Conservation (phyloP, 2,329 filamentous ascomycete species). For the Stromatinia cepivora region DNA sequence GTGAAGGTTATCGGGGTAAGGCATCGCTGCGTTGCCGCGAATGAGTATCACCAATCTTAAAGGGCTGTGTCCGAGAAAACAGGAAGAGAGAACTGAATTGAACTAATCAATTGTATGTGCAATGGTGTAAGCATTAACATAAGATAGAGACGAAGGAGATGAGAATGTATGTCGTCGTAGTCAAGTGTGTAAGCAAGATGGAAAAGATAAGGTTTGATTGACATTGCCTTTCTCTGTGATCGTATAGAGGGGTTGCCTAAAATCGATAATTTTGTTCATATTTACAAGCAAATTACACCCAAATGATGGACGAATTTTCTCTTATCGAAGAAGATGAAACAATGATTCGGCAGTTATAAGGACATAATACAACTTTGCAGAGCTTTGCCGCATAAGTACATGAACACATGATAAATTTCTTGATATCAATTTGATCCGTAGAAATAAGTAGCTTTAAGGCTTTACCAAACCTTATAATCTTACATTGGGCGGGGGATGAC, state of each 20-base stretch:
- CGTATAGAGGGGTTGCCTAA: neutral
- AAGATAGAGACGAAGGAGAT: neutral
- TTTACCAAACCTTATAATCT: no score
- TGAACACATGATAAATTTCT: neutral
- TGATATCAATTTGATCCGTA: neutral
- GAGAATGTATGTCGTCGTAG: neutral
- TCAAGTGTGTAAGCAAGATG: conserved; percentile 10
- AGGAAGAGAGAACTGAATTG: neutral
- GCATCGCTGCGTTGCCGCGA: neutral
- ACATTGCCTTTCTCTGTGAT: neutral
- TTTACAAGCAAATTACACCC: neutral
- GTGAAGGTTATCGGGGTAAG: conserved; percentile 34
- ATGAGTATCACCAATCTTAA: neutral
- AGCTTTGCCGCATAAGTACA: neutral
- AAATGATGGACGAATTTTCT: neutral
- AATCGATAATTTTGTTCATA: neutral
- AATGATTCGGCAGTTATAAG: neutral
- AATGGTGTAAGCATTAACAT: neutral
- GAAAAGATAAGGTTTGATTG: neutral
- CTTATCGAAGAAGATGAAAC: neutral
- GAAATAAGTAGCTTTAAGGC: no score
- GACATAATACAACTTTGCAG: neutral
- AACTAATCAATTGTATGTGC: neutral
- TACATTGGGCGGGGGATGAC: neutral
- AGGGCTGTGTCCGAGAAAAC: no score